Evolutionary conservation across 352 stramenopile genomes (phyloP), one percentile per base, ranked within the genome.

Genomic region (Plasmopara halstedii): DNA sequence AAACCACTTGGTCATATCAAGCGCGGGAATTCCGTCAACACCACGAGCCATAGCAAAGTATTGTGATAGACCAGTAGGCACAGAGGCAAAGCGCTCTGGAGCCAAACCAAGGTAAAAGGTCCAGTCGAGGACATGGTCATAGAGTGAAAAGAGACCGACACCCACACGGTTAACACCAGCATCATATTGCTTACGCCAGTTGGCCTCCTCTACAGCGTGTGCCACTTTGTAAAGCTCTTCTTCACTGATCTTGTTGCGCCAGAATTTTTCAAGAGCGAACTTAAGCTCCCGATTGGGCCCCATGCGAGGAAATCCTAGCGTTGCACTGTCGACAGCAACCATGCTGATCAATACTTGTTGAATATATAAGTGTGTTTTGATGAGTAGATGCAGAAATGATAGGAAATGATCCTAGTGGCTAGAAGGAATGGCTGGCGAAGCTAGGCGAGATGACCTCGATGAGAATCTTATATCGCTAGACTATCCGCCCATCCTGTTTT

Each of bases 1-100:
- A 61, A 97, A 96, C 83, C 84, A 96, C 72, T 97, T 95, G 61
- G 83, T 96, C 89, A 97, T 96, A 59, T 95, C 89, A 27, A 97
- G 73, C 6, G 89, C 89, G 7, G 72, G 67, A 59, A 93, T 94
- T 50, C 83, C 85, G 59, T 96, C 84, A 3, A 93, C 69, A 36
- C 88, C 87, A 38, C 86, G 79, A 4, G 85, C 83, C 85, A 96
- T 96, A 40, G 83, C 82, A 63, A 96, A 96, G 69, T 96, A 89
- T 58, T 87, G 77, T 26, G 73, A 46, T 2, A 88, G 62, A 22
- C 74, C 75, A 13, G 54, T 54, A 1, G 64, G 54, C 22, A 95
- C 68, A 39, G 65, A 67, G 20, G 72, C 59, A 61, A 93, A 93
- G n/a, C 83, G 75, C 53, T 84, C 64, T 0, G 84, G 83, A 15